phyloP scores from a whole-genome alignment of 2,329 filamentous ascomycete species.

The Elsinoe ampelina region DNA sequence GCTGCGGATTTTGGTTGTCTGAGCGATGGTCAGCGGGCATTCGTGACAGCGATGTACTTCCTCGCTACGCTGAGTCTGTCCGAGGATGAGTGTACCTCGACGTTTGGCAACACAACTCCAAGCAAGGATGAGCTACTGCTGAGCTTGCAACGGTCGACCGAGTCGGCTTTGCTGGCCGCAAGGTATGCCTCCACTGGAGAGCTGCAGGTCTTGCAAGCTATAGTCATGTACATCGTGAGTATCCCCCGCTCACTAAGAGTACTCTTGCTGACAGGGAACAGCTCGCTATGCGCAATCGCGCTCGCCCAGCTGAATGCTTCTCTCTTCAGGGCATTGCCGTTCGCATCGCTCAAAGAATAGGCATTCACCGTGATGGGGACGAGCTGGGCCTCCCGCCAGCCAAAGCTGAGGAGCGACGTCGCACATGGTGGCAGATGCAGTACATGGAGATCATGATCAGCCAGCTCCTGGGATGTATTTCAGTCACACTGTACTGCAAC shows the following conservation, averaged over 20 bases:
- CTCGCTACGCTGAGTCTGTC: conserved; percentile 12
- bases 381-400: conserved; percentile 43
- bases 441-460: conserved; percentile 13
- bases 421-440: conserved; percentile 44
- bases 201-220: conserved; percentile 2
- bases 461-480: conserved; percentile 10
- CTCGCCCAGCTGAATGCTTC: conserved; percentile 7
- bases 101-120: background rate
- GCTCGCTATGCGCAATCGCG: background rate
- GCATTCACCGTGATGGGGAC: conserved; percentile 51
- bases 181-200: conserved; percentile 6
- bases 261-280: background rate
- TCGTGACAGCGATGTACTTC: conserved; percentile 4
- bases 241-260: background rate
- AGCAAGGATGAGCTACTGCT: background rate
- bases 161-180: conserved; percentile 9
- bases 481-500: conserved; percentile 12
- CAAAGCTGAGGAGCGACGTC: conserved; percentile 50
- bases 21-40: background rate
- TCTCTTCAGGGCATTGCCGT: conserved; percentile 50
- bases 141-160: conserved; percentile 2
- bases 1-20: background rate
- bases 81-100: conserved; percentile 5
- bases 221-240: conserved; percentile 13
- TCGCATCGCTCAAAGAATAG: conserved; percentile 52